These are phyloP conservation scores for Coniferiporia weirii DNA, from an alignment of 1,284 basidiomycete genomes.

Conservation along the genomic window DNA sequence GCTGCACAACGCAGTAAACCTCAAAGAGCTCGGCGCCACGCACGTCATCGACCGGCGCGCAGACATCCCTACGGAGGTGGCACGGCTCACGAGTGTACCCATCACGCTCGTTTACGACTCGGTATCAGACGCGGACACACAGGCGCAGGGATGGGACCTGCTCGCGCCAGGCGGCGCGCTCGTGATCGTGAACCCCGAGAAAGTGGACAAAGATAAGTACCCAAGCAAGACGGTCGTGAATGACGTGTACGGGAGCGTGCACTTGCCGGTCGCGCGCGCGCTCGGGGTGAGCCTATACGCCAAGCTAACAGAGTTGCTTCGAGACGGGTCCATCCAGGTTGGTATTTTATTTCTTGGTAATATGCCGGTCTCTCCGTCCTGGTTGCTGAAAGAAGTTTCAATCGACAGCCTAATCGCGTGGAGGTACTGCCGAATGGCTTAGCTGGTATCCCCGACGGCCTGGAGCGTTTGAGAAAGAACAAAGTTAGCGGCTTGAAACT, in stretches of 20 bases:
- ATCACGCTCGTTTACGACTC: constrained; percentile 38
- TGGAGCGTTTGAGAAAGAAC: constrained; percentile 36
- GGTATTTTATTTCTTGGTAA: background rate
- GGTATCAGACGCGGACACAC: constrained; percentile 20
- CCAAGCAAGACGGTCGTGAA: constrained; percentile 2
- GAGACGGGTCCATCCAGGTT: constrained; percentile 8
- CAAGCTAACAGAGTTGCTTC: constrained; percentile 7
- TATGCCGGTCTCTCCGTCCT: constrained; percentile 1
- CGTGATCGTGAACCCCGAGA: constrained; percentile 3
- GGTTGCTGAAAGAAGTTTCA: background rate
- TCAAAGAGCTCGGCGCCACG: constrained; percentile 50
- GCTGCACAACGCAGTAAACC: constrained; percentile 33
- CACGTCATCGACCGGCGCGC: constrained; percentile 42
- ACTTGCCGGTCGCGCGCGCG: background rate
- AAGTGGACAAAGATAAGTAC: constrained; percentile 4
- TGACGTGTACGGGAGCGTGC: constrained; percentile 5
- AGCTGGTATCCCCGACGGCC: constrained; percentile 37
- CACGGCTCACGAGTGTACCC: constrained; percentile 24
- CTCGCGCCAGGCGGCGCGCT: constrained; percentile 20
- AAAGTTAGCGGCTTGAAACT: constrained; percentile 47
- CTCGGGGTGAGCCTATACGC: constrained; percentile 13
- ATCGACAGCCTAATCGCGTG: constrained; percentile 15
- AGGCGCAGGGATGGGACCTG: constrained; percentile 18
- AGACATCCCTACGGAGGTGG: constrained; percentile 28
- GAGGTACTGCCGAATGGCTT: constrained; percentile 45